Percentiles rank a stretch among this genome's conserved stretches.
phyloP scores from a whole-genome alignment of 2,329 filamentous ascomycete genomes.

The Cylindrodendrum hubeiense region DNA sequence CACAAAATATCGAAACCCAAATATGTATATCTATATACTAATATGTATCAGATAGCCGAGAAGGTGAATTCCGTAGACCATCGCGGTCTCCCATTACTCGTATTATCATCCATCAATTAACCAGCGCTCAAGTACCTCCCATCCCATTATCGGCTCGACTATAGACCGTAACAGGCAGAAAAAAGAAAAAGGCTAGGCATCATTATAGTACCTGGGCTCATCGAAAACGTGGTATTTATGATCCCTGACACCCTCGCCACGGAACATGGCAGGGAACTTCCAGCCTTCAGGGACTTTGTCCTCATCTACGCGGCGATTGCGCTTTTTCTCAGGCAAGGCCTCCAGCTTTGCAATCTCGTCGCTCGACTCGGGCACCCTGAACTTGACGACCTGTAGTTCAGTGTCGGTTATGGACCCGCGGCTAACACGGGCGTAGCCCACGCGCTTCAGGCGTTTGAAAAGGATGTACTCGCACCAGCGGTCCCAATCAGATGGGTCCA shows the following conservation, averaged over 20 bases:
- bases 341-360: constrained; percentile 64
- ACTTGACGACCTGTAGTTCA: constrained; percentile 96
- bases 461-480: constrained; percentile 99
- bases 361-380: constrained; percentile 79
- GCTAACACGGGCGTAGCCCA: constrained; percentile 90
- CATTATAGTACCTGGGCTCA: constrained; percentile 80
- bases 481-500: constrained; percentile 94
- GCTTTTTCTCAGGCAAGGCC: constrained; percentile 62
- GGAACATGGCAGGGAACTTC: constrained; percentile 88
- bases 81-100: constrained; percentile 35
- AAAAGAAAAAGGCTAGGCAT: constrained; percentile 10
- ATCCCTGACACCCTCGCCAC: constrained; percentile 86
- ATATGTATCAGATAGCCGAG: constrained; percentile 26
- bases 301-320: constrained; percentile 73
- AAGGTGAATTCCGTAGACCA: constrained; percentile 29
- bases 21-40: constrained; percentile 24
- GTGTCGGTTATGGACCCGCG: constrained; percentile 96
- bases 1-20: neutral
- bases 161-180: constrained; percentile 9
- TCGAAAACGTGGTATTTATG: constrained; percentile 97
- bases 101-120: constrained; percentile 19
- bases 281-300: constrained; percentile 80
- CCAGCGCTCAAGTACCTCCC: constrained; percentile 19
- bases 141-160: constrained; percentile 20
- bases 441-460: constrained; percentile 87